Conservation (phyloP, 2,329 filamentous ascomycete species). For the Capronia epimyces region DNA sequence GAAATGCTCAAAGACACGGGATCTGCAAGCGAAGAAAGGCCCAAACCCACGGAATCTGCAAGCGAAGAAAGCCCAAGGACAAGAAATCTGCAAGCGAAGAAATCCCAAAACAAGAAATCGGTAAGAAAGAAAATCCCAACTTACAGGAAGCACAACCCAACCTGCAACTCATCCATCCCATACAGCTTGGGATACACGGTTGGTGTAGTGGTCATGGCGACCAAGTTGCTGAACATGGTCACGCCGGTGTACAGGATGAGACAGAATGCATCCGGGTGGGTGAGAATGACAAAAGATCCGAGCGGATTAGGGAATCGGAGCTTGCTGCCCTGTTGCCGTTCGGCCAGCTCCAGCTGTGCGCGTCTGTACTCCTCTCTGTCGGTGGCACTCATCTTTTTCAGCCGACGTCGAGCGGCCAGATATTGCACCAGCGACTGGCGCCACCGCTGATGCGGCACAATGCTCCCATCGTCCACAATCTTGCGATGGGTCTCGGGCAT, state of each 20-base stretch:
- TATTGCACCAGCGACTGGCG: constrained; percentile 11
- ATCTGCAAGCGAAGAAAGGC: no score
- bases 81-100: no score
- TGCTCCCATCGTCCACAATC: constrained; percentile 38
- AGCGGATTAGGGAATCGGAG: constrained; percentile 12
- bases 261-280: constrained; percentile 10
- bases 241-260: constrained; percentile 5
- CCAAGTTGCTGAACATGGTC: constrained; percentile 8
- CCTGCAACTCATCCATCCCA: constrained; percentile 7
- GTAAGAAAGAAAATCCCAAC: background rate
- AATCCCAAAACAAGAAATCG: no score
- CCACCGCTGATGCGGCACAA: constrained; percentile 30
- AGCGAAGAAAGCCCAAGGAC: no score
- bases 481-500: constrained; percentile 38
- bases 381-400: constrained; percentile 7
- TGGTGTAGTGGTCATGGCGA: constrained; percentile 8
- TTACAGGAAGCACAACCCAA: constrained; percentile 13
- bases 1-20: no score
- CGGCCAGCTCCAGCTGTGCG: background rate
- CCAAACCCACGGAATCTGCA: no score
- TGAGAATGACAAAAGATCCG: constrained; percentile 10
- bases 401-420: constrained; percentile 6
- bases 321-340: background rate
- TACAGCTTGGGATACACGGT: constrained; percentile 9
- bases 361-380: constrained; percentile 3